Evolutionary conservation across 495 filamentous ascomycete genomes (phyloP).

Genomic region (Hyaloscypha bicolor): DNA sequence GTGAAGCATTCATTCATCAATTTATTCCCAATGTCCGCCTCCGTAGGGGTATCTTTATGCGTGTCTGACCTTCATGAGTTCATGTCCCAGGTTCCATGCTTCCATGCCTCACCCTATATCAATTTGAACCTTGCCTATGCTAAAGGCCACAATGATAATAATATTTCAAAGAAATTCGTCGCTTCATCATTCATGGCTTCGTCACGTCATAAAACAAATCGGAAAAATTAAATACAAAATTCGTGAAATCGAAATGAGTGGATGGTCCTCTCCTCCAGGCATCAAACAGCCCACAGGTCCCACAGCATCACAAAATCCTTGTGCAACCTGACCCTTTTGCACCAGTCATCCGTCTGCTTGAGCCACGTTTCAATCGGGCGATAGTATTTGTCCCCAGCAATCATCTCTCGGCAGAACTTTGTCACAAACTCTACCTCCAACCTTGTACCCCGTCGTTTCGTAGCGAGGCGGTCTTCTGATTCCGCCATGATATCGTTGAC

Average conservation of each 20-base stretch:
- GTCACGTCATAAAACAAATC: neutral
- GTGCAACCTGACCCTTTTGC: slow-evolving; percentile 1
- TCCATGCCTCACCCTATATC: neutral
- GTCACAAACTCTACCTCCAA: slow-evolving; percentile 6
- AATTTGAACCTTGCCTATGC: neutral
- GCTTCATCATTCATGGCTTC: neutral
- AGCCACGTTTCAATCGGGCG: neutral
- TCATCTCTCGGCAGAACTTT: slow-evolving; percentile 1
- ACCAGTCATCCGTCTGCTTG: slow-evolving; percentile 3
- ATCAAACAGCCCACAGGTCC: neutral
- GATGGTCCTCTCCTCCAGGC: neutral
- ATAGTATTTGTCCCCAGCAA: slow-evolving; percentile 4
- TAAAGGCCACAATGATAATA: neutral
- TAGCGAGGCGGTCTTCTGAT: neutral
- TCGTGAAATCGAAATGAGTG: neutral
- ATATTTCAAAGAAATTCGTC: neutral
- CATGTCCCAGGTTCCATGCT: neutral
- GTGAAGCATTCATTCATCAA: neutral
- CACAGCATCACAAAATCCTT: slow-evolving; percentile 1
- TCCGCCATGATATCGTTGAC: slow-evolving; percentile 5
- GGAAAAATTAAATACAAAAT: neutral
- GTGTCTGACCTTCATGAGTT: neutral
- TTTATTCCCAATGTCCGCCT: neutral
- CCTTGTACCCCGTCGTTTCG: neutral
- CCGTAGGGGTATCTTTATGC: neutral